Percentiles rank a stretch among this genome's conserved stretches.
These are phyloP conservation scores for Fraxinus sp. DNA, from an alignment of 305 asterid genomes.

Conservation along the genomic window DNA sequence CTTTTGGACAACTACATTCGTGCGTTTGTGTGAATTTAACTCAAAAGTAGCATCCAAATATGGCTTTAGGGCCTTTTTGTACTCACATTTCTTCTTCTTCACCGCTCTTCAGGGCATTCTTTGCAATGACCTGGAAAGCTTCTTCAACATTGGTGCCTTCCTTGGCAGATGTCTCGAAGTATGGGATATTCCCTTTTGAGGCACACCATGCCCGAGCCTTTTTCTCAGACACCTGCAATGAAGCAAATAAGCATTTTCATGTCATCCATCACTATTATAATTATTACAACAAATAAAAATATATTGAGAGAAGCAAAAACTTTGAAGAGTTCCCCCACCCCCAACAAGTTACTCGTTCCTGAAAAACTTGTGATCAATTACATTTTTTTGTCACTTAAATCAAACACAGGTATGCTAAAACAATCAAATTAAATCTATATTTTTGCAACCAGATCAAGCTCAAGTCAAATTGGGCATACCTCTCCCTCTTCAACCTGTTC, in stretches of 20 bases:
- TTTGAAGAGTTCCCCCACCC: neutral
- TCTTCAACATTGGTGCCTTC: constrained; percentile 86
- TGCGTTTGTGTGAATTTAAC: neutral
- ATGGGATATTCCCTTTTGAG: constrained; percentile 55
- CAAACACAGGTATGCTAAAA: neutral
- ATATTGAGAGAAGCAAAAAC: neutral
- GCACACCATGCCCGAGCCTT: constrained; percentile 60
- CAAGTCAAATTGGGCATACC: neutral
- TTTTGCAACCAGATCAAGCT: neutral
- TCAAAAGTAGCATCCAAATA: neutral
- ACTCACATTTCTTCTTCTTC: constrained; percentile 78
- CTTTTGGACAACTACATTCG: neutral
- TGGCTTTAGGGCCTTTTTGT: neutral
- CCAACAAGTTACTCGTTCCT: neutral
- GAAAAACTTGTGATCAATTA: neutral
- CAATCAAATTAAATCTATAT: neutral
- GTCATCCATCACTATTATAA: neutral
- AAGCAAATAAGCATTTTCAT: neutral
- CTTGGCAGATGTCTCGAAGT: constrained; percentile 92
- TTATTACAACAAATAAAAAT: neutral
- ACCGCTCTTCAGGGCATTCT: constrained; percentile 52
- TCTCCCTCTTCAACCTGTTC: neutral
- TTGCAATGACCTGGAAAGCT: constrained; percentile 79
- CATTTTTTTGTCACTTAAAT: neutral
- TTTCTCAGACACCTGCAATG: constrained; percentile 51